These are phyloP conservation scores for Penicillium decumbens DNA, from an alignment of 2,329 filamentous ascomycete genomes.

Conservation along the genomic window DNA sequence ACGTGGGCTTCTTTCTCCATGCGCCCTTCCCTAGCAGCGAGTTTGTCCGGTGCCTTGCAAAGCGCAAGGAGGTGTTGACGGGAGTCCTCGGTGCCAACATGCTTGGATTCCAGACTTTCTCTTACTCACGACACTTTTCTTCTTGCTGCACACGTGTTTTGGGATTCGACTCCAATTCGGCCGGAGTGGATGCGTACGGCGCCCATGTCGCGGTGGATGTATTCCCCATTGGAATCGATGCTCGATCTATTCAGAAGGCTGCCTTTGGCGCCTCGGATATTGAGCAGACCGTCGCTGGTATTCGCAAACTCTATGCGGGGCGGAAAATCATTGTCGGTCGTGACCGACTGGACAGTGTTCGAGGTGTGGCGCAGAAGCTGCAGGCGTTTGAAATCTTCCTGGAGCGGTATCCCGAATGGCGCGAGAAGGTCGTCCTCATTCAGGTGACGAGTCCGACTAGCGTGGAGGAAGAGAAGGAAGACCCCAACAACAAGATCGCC, in stretches of 20 bases:
- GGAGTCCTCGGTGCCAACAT: conserved; percentile 88
- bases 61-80: conserved; percentile 83
- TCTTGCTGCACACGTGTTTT: conserved; percentile 90
- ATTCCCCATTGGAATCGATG: conserved; percentile 92
- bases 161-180: conserved; percentile 79
- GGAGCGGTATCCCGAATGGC: conserved; percentile 85
- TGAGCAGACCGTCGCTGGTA: conserved; percentile 64
- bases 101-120: conserved; percentile 92
- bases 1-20: conserved; percentile 92
- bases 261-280: conserved; percentile 69
- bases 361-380: conserved; percentile 91
- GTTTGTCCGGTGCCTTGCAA: conserved; percentile 81
- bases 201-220: conserved; percentile 85
- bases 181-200: conserved; percentile 83
- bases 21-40: conserved; percentile 94
- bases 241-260: conserved; percentile 66
- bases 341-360: conserved; percentile 86
- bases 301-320: conserved; percentile 73
- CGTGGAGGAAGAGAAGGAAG: conserved; percentile 72
- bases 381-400: conserved; percentile 92
- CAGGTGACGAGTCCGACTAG: conserved; percentile 88
- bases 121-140: conserved; percentile 89
- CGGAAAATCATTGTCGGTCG: conserved; percentile 94
- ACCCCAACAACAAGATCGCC: conserved; percentile 72
- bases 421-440: conserved; percentile 84